Evolutionary conservation across 140 eudicot genomes (phyloP).

Genomic region (Cichorium intybus): DNA sequence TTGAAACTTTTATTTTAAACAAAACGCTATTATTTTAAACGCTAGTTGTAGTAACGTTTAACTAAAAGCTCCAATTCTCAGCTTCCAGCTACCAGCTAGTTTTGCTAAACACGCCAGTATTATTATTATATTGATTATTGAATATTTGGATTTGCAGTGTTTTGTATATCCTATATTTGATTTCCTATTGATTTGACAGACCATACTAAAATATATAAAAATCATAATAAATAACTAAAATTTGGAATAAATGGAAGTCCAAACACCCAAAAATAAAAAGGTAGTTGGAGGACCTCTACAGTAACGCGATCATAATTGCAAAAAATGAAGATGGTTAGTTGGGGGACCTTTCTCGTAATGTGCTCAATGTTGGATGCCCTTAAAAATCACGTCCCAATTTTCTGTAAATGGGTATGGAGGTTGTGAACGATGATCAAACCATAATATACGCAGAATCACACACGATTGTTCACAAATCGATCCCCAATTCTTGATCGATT

Average conservation of each 20-base stretch:
- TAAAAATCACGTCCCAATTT: not conserved
- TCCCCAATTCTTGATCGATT: slow-evolving; percentile 3
- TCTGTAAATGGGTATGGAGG: not conserved
- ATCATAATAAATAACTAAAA: not conserved
- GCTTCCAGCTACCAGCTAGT: too few species aligned
- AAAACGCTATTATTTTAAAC: too few species aligned
- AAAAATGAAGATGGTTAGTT: not conserved
- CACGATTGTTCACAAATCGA: slow-evolving; percentile 7
- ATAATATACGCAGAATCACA: not conserved
- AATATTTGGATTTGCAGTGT: too few species aligned
- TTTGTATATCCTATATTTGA: too few species aligned
- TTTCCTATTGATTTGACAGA: too few species aligned
- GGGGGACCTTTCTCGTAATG: not conserved
- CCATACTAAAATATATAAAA: too few species aligned
- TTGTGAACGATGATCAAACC: slow-evolving; percentile 20
- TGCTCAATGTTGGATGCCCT: not conserved
- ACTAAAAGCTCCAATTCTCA: too few species aligned
- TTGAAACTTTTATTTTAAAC: too few species aligned
- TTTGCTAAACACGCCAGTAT: too few species aligned
- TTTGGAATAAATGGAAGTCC: not conserved
- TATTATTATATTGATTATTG: too few species aligned
- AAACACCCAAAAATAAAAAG: not conserved
- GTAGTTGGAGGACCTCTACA: not conserved
- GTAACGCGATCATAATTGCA: not conserved
- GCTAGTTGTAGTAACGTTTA: too few species aligned